Evolutionary conservation across 805 yeast genomes (phyloP), one percentile per base, ranked within the genome.

Genomic region (Tetrapisispora pingtungensis): DNA sequence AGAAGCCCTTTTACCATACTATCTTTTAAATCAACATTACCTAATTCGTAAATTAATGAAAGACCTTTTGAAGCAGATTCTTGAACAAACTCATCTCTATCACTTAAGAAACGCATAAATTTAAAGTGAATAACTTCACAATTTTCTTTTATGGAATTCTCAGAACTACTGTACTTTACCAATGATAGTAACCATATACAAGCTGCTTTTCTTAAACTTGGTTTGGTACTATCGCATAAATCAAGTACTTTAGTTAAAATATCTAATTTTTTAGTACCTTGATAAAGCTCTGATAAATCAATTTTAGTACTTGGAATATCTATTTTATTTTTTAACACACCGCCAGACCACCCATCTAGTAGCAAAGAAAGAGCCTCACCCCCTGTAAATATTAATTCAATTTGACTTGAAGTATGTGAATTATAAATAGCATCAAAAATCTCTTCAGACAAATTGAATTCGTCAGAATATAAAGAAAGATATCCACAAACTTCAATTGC

Each of bases 31-130:
- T 78, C 81, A 5, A 58, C 45, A 51, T 78, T 80, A 14, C 96
- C 95, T 49, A 77, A 63, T 47, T 89, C 96, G 56, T 84, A 90
- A 4, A 88, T 74, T 15, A 89, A 66, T 50, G 89, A 78, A 42
- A 90, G 69, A 3, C 97, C 98, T 52, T 95, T 72, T 0, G 95
- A 80, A 0, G 97, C 96, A 12, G 93, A 75, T 48, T 90, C 97
- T 57, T 90, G 97, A n/a, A 88, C 70, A 17, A 88, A 63, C 27
- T 89, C 96, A 58, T 90, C 96, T 42, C 80, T 69, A 49, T 84
- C 93, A 0, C 85, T 79, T 44, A 90, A 68, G 56, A 85, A 84
- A 47, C 74, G 72, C 84, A 87, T 78, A 54, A 90, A 89, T 0
- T 82, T 66, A 4, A 74, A 57, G 59, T 90, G 96, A 36, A 88